Base-by-base conservation (phyloP, 78 protist species). In the Speleostelium caveatum region DNA sequence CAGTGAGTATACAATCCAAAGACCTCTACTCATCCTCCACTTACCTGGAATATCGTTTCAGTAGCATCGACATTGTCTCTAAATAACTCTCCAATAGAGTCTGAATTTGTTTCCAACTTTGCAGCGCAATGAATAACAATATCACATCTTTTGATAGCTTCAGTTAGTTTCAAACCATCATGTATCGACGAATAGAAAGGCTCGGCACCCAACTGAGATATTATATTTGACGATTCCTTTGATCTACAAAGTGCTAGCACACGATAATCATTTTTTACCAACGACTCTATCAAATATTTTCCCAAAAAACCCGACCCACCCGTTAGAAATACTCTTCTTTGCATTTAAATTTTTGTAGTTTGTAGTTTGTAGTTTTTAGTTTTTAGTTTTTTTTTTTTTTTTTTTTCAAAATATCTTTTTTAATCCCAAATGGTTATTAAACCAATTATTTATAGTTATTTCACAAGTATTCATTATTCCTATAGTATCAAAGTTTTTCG, bases 241-340 rank as follows among this genome's bases (percentile, higher is more conserved):
- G 90, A 83, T 59, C 90, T 21, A 69, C 90, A 69, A 14, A 83
- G 24, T n/a, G 90, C 90, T 35, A 22, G 41, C 1, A 83, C 76
- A 55, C 39, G 32, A 42, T 83, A 83, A 12, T 78, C 90, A 55
- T 69, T 69, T 1, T 10, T 21, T 12, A 83, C 56, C 12, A 83
- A 69, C 30, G 28, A 19, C 22, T 69, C 51, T 21, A 83, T 83
- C 16, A 83, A 22, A 56, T 69, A 41, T 30, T 59, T 67, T 12
- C 90, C 90, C 22, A 83, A 39, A 42, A 83, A 83, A 21, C 90
- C 90, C 26, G 65, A 59, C n/a, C 90, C 90, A 30, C 90, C 87
- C n/a, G n/a, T n/a, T n/a, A n/a, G n/a, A n/a, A n/a, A n/a, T n/a
- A n/a, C n/a, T n/a, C n/a, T n/a, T n/a, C n/a, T n/a, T n/a, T n/a